These are phyloP conservation scores for Diaporthe batatas DNA, from an alignment of 2,329 filamentous ascomycete genomes.

Conservation along the genomic window DNA sequence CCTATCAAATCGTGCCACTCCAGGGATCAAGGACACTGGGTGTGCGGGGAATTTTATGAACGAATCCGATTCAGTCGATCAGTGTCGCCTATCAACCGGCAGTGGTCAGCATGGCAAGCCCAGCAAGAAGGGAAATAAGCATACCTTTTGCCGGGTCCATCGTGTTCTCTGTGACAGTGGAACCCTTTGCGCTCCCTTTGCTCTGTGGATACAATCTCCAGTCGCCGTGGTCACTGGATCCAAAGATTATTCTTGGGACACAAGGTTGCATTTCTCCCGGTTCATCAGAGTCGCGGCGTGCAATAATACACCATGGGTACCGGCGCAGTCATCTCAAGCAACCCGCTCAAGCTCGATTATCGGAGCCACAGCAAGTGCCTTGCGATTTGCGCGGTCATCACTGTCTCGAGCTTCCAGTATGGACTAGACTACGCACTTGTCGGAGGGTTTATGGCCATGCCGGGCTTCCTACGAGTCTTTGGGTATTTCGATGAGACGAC, in stretches of 20 bases:
- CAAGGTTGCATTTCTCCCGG: background rate
- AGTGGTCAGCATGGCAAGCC: background rate
- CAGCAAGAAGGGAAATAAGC: background rate
- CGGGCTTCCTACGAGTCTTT: slow-evolving; percentile 52
- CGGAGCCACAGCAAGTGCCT: slow-evolving; percentile 40
- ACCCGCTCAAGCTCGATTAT: slow-evolving; percentile 41
- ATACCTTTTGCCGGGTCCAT: background rate
- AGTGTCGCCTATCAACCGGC: slow-evolving; percentile 8
- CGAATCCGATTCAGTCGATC: background rate
- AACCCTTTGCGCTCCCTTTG: background rate
- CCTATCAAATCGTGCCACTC: too few relatives aligned
- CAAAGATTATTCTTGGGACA: too few relatives aligned
- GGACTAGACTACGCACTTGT: slow-evolving; percentile 52
- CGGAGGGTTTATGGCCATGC: slow-evolving; percentile 54
- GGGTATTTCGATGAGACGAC: slow-evolving; percentile 49
- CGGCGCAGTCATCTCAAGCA: slow-evolving; percentile 45
- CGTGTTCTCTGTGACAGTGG: background rate
- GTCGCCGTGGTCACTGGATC: too few relatives aligned
- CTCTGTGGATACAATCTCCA: background rate
- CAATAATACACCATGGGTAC: slow-evolving; percentile 40
- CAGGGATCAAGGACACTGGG: too few relatives aligned
- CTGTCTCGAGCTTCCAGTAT: slow-evolving; percentile 53
- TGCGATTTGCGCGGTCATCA: slow-evolving; percentile 35
- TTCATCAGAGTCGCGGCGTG: background rate
- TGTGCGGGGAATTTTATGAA: slow-evolving; percentile 11